phyloP scores from a whole-genome alignment of 768 basidiomycete genomes.

The Kwoniella heveanensis region DNA sequence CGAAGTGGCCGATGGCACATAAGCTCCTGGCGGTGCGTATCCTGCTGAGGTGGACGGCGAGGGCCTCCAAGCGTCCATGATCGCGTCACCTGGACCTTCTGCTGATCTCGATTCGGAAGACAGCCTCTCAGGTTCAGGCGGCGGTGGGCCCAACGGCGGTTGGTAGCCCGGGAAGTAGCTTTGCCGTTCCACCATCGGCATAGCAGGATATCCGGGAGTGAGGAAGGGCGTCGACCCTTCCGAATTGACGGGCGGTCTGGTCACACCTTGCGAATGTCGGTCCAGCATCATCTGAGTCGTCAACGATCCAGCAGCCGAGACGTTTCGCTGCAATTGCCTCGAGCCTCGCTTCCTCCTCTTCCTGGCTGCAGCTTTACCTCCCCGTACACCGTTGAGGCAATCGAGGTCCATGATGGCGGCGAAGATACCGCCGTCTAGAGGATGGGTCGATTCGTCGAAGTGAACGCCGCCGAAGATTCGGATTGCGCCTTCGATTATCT shows the following conservation, averaged over 20 bases:
- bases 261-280: conserved; percentile 46
- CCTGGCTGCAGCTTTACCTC: conserved; percentile 55
- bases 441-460: conserved; percentile 79
- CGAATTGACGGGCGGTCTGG: conserved; percentile 18
- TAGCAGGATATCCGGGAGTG: conserved; percentile 16
- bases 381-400: conserved; percentile 69
- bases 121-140: conserved; percentile 26
- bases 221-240: conserved; percentile 36
- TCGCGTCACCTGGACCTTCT: conserved; percentile 73
- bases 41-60: conserved; percentile 17
- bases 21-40: conserved; percentile 25
- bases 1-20: conserved; percentile 27
- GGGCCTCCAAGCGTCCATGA: conserved; percentile 84
- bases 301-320: conserved; percentile 45
- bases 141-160: conserved; percentile 39
- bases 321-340: conserved; percentile 46
- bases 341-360: conserved; percentile 43
- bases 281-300: conserved; percentile 57
- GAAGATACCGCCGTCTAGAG: conserved; percentile 77
- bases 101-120: conserved; percentile 61
- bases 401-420: conserved; percentile 72
- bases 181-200: conserved; percentile 16
- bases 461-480: conserved; percentile 75
- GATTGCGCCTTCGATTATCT: conserved; percentile 77
- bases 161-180: conserved; percentile 34